A percentile compares a stretch with the other conserved stretches of the same genome.
phyloP scores from a whole-genome alignment of 331 rosid genomes.

The Quercus tomentella region DNA sequence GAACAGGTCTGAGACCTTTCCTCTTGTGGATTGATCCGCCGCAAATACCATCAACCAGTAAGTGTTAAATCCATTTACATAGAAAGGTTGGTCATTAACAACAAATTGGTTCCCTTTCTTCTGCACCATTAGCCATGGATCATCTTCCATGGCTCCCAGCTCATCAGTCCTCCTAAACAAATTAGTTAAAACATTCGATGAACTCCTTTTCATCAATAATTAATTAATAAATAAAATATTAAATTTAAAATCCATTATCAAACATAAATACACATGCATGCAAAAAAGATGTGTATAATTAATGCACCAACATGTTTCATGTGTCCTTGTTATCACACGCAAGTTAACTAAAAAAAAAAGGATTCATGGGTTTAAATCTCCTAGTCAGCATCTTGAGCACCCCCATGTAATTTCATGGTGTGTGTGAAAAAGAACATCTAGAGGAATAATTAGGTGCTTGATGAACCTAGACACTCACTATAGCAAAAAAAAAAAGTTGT shows the following conservation, averaged over 20 bases:
- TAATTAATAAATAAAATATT: neutral
- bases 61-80: slow-evolving; percentile 93
- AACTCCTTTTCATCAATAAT: no score
- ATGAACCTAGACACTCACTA: no score
- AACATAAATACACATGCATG: neutral
- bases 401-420: no score
- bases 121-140: slow-evolving; percentile 70
- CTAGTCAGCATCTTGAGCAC: no score
- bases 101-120: slow-evolving; percentile 89
- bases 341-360: neutral
- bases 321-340: no score
- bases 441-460: no score
- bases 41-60: slow-evolving; percentile 95
- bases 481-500: neutral
- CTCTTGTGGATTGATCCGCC: slow-evolving; percentile 86
- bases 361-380: no score
- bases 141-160: slow-evolving; percentile 28
- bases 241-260: neutral
- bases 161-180: slow-evolving; percentile 49
- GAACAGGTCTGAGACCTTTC: slow-evolving; percentile 78
- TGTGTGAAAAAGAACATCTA: no score
- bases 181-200: neutral
- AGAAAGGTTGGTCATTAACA: slow-evolving; percentile 69
- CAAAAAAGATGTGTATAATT: neutral
- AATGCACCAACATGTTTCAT: neutral